Evolutionary conservation across 2,329 filamentous ascomycete genomes (phyloP).

Genomic region (Xylogone sp.): DNA sequence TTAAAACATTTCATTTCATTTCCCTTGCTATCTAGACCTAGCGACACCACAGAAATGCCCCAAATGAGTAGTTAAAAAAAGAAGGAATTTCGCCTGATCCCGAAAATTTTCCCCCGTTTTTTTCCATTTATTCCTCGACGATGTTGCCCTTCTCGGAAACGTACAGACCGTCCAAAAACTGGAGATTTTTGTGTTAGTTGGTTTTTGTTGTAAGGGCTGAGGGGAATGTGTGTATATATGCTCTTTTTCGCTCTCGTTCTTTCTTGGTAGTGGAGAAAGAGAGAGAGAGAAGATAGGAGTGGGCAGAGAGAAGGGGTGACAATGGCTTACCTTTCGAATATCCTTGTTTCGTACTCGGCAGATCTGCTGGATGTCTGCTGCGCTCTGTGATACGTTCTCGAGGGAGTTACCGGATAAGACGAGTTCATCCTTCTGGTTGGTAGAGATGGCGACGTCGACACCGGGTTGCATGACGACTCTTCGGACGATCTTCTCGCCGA

Average conservation of each 20-base stretch:
- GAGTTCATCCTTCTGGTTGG: slow-evolving; percentile 97
- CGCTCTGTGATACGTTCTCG: slow-evolving; percentile 95
- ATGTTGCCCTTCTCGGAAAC: slow-evolving; percentile 99
- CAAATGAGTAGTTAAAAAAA: too few species aligned
- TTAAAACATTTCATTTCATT: too few species aligned
- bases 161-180: slow-evolving; percentile 99
- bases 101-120: background rate
- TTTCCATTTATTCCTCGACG: slow-evolving; percentile 49
- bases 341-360: slow-evolving; percentile 99
- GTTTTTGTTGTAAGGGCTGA: too few species aligned
- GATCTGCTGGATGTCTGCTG: slow-evolving; percentile 99
- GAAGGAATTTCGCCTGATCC: too few species aligned
- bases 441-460: slow-evolving; percentile 86
- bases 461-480: slow-evolving; percentile 83
- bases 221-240: background rate
- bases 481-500: slow-evolving; percentile 99
- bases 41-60: too few species aligned
- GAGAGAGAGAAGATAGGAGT: slow-evolving; percentile 23
- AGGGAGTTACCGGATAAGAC: slow-evolving; percentile 90
- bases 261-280: too few species aligned
- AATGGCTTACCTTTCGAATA: slow-evolving; percentile 93
- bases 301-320: slow-evolving; percentile 8
- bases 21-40: too few species aligned
- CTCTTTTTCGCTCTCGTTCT: too few species aligned
- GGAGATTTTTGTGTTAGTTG: too few species aligned